Conservation (phyloP, 768 basidiomycete genomes). For the Pleurotus giganteus region DNA sequence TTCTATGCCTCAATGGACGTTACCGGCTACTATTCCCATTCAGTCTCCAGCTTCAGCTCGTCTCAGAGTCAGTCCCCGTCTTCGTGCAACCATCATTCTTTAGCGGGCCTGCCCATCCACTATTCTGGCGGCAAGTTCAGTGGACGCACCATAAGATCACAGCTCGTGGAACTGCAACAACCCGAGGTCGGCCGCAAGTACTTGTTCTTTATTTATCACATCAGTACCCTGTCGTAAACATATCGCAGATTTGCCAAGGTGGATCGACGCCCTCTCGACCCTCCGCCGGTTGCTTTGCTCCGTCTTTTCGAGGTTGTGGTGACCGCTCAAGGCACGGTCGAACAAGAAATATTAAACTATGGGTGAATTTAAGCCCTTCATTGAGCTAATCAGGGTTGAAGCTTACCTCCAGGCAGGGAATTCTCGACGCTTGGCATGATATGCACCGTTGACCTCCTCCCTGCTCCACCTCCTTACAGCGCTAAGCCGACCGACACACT, state of each 20-base stretch:
- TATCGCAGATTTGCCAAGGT: conserved; percentile 52
- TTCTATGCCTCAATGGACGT: not conserved
- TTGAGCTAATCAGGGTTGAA: not conserved
- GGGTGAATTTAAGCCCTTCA: conserved; percentile 33
- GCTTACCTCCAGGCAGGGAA: conserved; percentile 34
- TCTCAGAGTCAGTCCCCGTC: not conserved
- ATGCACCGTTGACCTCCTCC: conserved; percentile 72
- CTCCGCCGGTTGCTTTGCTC: conserved; percentile 56
- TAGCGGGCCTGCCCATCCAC: conserved; percentile 38
- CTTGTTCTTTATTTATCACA: conserved; percentile 14
- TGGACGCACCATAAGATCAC: conserved; percentile 45
- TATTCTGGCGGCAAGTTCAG: conserved; percentile 54
- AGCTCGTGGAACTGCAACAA: conserved; percentile 62
- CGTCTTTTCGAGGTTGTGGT: conserved; percentile 43
- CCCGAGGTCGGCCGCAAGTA: conserved; percentile 69
- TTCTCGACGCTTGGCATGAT: conserved; percentile 58
- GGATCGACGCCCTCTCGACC: conserved; percentile 67
- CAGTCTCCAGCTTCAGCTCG: not conserved
- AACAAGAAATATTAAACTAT: conserved; percentile 49
- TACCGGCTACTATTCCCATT: not conserved
- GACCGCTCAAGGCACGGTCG: conserved; percentile 36
- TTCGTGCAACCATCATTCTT: not conserved
- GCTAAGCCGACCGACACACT: conserved; percentile 8
- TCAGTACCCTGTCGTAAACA: conserved; percentile 8
- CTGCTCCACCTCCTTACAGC: conserved; percentile 35